A percentile compares a stretch with the other conserved stretches of the same genome.
phyloP scores from a whole-genome alignment of 768 basidiomycete species.

The Aureoboletus auriporus region DNA sequence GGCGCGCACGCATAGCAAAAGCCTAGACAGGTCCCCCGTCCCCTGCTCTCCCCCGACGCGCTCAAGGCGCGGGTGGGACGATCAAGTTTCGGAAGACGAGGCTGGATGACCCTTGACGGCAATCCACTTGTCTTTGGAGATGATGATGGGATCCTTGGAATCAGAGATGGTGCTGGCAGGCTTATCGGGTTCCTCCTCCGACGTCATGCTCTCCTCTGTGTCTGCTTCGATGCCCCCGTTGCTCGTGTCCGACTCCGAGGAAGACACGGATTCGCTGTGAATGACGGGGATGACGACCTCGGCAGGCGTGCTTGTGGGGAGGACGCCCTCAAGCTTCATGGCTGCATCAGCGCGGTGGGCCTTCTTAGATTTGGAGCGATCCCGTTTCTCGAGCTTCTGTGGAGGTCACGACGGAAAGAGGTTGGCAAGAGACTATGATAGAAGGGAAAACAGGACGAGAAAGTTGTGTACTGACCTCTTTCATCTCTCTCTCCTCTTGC shows the following conservation, averaged over 20 bases:
- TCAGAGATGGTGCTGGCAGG: constrained; percentile 15
- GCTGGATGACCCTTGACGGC: constrained; percentile 54
- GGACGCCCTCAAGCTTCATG: constrained; percentile 21
- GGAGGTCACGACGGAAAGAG: neutral
- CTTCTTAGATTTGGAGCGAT: constrained; percentile 55
- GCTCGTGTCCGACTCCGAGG: constrained; percentile 57
- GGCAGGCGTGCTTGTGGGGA: constrained; percentile 7
- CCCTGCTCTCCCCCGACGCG: neutral
- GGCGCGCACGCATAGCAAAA: neutral
- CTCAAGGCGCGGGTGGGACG: neutral
- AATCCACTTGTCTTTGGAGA: constrained; percentile 68
- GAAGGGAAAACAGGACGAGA: neutral
- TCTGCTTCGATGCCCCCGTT: constrained; percentile 66
- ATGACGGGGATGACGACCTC: constrained; percentile 20
- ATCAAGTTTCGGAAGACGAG: constrained; percentile 8
- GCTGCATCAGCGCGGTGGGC: constrained; percentile 33
- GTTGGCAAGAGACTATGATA: neutral
- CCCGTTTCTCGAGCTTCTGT: constrained; percentile 55
- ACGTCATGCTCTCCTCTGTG: constrained; percentile 71
- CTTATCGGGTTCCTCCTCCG: constrained; percentile 61
- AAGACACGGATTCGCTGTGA: constrained; percentile 36
- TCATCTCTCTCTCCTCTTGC: constrained; percentile 43
- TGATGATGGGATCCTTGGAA: constrained; percentile 16
- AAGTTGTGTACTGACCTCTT: constrained; percentile 34
- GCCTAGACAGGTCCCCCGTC: neutral